Evolutionary conservation across 768 basidiomycete species (phyloP).

Genomic region (Dentipellis fragilis): DNA sequence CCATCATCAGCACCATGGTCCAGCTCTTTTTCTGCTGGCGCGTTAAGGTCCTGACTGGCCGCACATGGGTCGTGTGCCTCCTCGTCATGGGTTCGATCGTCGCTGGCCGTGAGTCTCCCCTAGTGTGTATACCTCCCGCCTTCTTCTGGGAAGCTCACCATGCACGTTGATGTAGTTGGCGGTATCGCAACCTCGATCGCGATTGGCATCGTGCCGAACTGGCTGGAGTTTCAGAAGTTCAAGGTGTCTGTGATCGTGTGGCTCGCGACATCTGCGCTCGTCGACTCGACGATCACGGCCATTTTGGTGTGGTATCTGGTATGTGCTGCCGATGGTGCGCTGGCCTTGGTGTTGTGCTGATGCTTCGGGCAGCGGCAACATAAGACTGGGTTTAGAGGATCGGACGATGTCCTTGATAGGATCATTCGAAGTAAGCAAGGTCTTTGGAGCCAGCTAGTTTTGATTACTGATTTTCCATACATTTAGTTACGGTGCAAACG

Average conservation of each 20-base stretch:
- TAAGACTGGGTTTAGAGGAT: conserved; percentile 9
- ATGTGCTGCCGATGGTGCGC: neutral
- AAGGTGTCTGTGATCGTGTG: conserved; percentile 10
- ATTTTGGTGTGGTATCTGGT: conserved; percentile 13
- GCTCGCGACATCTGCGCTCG: conserved; percentile 7
- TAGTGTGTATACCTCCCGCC: neutral
- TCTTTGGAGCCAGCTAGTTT: neutral
- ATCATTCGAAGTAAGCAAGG: conserved; percentile 9
- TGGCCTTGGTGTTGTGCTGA: neutral
- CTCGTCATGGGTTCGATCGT: neutral
- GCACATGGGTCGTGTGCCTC: neutral
- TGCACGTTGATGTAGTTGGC: conserved; percentile 3
- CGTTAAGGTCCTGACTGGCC: conserved; percentile 3
- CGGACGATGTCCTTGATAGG: conserved; percentile 11
- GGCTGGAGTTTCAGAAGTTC: conserved; percentile 10
- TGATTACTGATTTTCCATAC: neutral
- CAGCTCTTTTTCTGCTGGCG: conserved; percentile 9
- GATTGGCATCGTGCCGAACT: conserved; percentile 6
- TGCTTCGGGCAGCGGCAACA: conserved; percentile 3
- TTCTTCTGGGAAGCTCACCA: too few relatives aligned
- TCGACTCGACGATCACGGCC: conserved; percentile 10
- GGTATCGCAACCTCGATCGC: conserved; percentile 12
- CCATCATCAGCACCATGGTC: conserved; percentile 3
- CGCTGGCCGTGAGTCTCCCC: conserved; percentile 1
- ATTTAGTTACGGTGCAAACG: conserved; percentile 20